Conservation (phyloP, 352 stramenopile genomes). For the Globisporangium nodosum region DNA sequence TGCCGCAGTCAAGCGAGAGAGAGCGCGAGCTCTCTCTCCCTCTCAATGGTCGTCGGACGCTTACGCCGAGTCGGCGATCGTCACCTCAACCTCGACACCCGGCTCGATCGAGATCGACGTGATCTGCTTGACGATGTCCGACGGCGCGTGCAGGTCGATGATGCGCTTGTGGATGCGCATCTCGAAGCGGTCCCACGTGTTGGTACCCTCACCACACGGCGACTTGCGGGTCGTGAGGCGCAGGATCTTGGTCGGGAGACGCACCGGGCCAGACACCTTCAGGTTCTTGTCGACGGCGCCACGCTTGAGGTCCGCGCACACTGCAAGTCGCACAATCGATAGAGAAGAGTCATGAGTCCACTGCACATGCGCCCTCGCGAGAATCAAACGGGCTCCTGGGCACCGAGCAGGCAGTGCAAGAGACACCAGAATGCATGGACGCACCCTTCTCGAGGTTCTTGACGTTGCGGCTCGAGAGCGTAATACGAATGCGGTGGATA, state of each 20-base stretch:
- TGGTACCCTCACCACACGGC: slow-evolving; percentile 97
- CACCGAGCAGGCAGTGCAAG: not conserved
- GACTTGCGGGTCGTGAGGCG: slow-evolving; percentile 99
- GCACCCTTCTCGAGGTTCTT: slow-evolving; percentile 98
- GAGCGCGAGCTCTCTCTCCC: not conserved
- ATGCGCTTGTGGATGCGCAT: slow-evolving; percentile 99
- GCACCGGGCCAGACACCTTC: slow-evolving; percentile 97
- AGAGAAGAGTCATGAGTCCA: not conserved
- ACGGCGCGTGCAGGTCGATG: slow-evolving; percentile 97
- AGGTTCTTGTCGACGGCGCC: slow-evolving; percentile 98
- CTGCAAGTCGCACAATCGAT: slow-evolving; percentile 16
- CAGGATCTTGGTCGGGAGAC: slow-evolving; percentile 98
- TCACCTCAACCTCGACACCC: slow-evolving; percentile 98
- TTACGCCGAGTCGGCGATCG: slow-evolving; percentile 92
- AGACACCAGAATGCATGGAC: slow-evolving; percentile 4
- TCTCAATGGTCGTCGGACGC: slow-evolving; percentile 4
- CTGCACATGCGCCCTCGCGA: not conserved
- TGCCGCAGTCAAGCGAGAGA: slow-evolving; percentile 7
- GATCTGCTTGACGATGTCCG: slow-evolving; percentile 99
- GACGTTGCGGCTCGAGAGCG: slow-evolving; percentile 98
- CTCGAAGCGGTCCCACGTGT: slow-evolving; percentile 99
- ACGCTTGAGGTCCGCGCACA: slow-evolving; percentile 98
- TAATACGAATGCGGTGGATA: slow-evolving; percentile 99
- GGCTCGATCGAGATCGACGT: slow-evolving; percentile 99
- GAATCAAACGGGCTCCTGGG: no score